Evolutionary conservation across 257 asterid genomes (phyloP).

Genomic region (Eustoma russellianum): DNA sequence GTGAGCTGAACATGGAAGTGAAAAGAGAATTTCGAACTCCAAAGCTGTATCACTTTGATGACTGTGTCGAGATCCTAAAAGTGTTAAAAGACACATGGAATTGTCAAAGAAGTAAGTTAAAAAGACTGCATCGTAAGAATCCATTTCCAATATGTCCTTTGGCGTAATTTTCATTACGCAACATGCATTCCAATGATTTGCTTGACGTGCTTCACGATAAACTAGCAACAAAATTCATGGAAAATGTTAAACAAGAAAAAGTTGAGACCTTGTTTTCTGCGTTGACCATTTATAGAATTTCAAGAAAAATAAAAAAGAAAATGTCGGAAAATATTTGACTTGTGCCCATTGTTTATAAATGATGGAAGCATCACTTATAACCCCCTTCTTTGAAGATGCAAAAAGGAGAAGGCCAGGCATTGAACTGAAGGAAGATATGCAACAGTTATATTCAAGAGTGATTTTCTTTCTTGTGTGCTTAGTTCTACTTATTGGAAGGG

Average conservation of each 20-base stretch:
- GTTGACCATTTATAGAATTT: constrained; percentile 13
- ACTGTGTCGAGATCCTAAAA: constrained; percentile 19
- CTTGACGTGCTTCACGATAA: constrained; percentile 25
- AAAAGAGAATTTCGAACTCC: no score
- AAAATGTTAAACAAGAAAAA: constrained; percentile 14
- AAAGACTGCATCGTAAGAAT: constrained; percentile 9
- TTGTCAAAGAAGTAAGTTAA: constrained; percentile 2
- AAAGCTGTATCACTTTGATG: neutral
- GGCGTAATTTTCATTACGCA: constrained; percentile 18
- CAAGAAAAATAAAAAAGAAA: constrained; percentile 26
- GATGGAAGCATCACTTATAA: constrained; percentile 14
- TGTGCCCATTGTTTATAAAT: constrained; percentile 28
- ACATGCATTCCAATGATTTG: constrained; percentile 36
- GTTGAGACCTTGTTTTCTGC: constrained; percentile 32
- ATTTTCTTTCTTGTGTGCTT: constrained; percentile 25
- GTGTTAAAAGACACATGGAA: constrained; percentile 19
- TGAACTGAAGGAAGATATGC: constrained; percentile 7
- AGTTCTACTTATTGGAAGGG: constrained; percentile 16
- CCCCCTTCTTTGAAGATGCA: constrained; percentile 24
- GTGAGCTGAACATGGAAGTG: no score
- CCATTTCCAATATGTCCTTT: constrained; percentile 1
- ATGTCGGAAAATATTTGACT: constrained; percentile 49
- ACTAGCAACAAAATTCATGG: constrained; percentile 31
- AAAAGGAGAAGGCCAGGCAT: constrained; percentile 7
- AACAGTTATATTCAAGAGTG: constrained; percentile 20